Conservation (phyloP, 768 basidiomycete species). For the Kwoniella dendrophila region DNA sequence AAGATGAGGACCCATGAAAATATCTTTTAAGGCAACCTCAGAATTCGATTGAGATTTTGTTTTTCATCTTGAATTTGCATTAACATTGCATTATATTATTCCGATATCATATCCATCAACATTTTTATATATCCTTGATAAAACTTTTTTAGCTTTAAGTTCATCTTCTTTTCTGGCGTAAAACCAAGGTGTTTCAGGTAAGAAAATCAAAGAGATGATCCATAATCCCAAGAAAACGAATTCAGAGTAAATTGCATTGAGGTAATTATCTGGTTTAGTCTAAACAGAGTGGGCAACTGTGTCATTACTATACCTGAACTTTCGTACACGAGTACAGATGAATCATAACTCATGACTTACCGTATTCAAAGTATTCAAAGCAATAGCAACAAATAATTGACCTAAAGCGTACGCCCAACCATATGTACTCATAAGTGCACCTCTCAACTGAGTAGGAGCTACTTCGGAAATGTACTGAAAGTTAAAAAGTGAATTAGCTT, state of each 20-base stretch:
- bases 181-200: slow-evolving; percentile 33
- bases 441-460: slow-evolving; percentile 24
- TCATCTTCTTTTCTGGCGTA: slow-evolving; percentile 28
- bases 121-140: slow-evolving; percentile 18
- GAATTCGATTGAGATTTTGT: slow-evolving; percentile 7
- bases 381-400: slow-evolving; percentile 18
- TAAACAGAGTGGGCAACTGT: too few species aligned
- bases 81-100: slow-evolving; percentile 29
- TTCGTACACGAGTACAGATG: not conserved
- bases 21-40: slow-evolving; percentile 19
- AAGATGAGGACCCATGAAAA: slow-evolving; percentile 21
- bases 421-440: slow-evolving; percentile 22
- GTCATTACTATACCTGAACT: not conserved
- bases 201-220: slow-evolving; percentile 2
- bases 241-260: slow-evolving; percentile 13
- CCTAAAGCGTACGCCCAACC: slow-evolving; percentile 19
- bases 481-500: not conserved
- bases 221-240: slow-evolving; percentile 23
- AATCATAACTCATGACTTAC: slow-evolving; percentile 1
- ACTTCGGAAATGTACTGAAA: slow-evolving; percentile 27
- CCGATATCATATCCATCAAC: slow-evolving; percentile 35
- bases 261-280: slow-evolving; percentile 1
- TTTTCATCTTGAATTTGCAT: slow-evolving; percentile 23
- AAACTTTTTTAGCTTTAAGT: slow-evolving; percentile 28
- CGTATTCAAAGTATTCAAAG: slow-evolving; percentile 22